Evolutionary conservation across 2,329 filamentous ascomycete genomes (phyloP).

Genomic region (Epichloe amarillans): DNA sequence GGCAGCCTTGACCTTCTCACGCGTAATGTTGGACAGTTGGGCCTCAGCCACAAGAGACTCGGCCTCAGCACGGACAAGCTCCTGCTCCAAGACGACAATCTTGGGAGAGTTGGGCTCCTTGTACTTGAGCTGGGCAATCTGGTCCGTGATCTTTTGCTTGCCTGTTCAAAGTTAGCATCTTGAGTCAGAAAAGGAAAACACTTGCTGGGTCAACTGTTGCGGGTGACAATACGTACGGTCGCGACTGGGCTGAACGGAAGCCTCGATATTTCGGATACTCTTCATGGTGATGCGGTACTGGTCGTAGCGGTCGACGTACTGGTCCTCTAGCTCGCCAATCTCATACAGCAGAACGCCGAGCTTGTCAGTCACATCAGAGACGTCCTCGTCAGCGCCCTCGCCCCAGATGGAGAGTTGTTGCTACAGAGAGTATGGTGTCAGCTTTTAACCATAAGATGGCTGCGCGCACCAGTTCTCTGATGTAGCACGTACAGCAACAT

Average conservation of each 20-base stretch:
- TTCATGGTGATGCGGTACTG: conserved; percentile 99
- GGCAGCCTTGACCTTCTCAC: conserved; percentile 96
- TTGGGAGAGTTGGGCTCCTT: conserved; percentile 97
- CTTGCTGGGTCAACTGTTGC: not conserved
- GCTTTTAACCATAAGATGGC: not conserved
- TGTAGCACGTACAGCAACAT: conserved; percentile 67
- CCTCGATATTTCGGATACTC: conserved; percentile 98
- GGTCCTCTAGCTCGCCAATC: conserved; percentile 94
- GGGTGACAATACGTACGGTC: conserved; percentile 55
- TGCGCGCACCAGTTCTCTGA: not conserved
- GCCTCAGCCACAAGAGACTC: conserved; percentile 98
- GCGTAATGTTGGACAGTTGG: conserved; percentile 97
- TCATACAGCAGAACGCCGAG: conserved; percentile 95
- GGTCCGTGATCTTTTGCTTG: conserved; percentile 98
- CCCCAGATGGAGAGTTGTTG: conserved; percentile 99
- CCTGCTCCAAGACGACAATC: conserved; percentile 95
- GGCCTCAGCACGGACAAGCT: conserved; percentile 93
- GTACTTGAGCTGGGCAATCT: conserved; percentile 98
- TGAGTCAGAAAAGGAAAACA: not conserved
- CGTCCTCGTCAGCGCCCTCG: conserved; percentile 88
- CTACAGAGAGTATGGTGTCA: conserved; percentile 28
- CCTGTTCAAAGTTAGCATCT: conserved; percentile 34
- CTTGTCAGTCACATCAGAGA: conserved; percentile 98
- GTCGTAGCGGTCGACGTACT: conserved; percentile 97
- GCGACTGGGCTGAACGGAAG: conserved; percentile 92